These are phyloP conservation scores for Cymbidium sinense DNA, from an alignment of 106 monocot species.

Conservation along the genomic window DNA sequence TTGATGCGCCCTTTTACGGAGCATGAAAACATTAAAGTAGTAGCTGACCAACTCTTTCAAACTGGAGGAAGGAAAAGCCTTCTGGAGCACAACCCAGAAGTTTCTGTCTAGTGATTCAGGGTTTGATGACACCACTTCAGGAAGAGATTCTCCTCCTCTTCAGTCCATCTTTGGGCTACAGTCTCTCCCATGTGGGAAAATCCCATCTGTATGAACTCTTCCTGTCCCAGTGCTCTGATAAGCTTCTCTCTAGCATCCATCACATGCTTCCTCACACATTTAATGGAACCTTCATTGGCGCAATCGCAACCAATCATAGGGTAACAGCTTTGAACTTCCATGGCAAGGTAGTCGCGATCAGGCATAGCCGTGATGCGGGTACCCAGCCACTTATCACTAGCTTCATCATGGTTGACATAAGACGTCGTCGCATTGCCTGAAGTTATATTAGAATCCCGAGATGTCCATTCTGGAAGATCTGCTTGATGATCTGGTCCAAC, in stretches of 20 bases:
- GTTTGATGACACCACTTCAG: constrained; percentile 52
- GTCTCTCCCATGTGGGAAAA: constrained; percentile 79
- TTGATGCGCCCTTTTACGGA: constrained; percentile 73
- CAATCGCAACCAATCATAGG: constrained; percentile 33
- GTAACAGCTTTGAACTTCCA: constrained; percentile 2
- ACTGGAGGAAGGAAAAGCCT: constrained; percentile 25
- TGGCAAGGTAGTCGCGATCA: background rate
- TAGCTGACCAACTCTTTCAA: constrained; percentile 55
- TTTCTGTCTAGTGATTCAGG: constrained; percentile 70
- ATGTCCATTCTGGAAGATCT: constrained; percentile 6
- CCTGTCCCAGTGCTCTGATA: constrained; percentile 26
- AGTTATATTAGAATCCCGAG: background rate
- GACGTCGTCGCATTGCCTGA: constrained; percentile 16
- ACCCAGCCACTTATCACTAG: constrained; percentile 20
- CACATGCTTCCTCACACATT: constrained; percentile 61
- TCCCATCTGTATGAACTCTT: constrained; percentile 56
- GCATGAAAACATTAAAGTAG: constrained; percentile 88
- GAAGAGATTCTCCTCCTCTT: constrained; percentile 71
- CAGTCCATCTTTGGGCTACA: constrained; percentile 69
- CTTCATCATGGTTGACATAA: no score
- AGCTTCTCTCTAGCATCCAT: constrained; percentile 55
- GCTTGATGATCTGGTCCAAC: constrained; percentile 23
- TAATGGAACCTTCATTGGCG: constrained; percentile 54
- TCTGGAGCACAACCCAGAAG: constrained; percentile 50
- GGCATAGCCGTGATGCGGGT: constrained; percentile 40